Evolutionary conservation across 768 basidiomycete genomes (phyloP).

Genomic region (Lactarius sanguifluus): DNA sequence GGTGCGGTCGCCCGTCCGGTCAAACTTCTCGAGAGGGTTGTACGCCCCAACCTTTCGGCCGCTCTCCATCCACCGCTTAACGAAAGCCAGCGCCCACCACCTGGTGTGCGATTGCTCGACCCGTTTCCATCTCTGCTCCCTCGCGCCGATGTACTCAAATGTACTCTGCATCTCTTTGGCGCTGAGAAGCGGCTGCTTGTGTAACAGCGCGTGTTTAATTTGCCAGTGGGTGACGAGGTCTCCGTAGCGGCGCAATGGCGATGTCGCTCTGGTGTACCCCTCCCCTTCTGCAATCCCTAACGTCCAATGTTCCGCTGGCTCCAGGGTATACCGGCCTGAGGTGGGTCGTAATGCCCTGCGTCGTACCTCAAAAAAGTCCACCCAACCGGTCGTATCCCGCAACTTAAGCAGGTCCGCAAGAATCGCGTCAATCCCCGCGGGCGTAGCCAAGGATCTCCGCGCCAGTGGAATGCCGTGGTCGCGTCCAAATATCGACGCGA

Average conservation of each 20-base stretch:
- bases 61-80: constrained; percentile 42
- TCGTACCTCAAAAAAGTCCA: constrained; percentile 42
- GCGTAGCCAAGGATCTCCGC: constrained; percentile 48
- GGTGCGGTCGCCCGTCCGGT: constrained; percentile 31
- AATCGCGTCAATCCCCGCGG: constrained; percentile 37
- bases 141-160: constrained; percentile 39
- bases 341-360: constrained; percentile 38
- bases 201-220: constrained; percentile 73
- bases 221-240: constrained; percentile 93
- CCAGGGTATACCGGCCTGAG: constrained; percentile 46
- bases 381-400: constrained; percentile 48
- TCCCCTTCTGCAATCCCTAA: constrained; percentile 70
- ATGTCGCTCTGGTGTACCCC: constrained; percentile 83
- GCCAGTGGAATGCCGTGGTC: constrained; percentile 62
- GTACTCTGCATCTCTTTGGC: constrained; percentile 47
- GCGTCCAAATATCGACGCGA: constrained; percentile 68
- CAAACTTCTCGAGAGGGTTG: constrained; percentile 36
- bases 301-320: constrained; percentile 61
- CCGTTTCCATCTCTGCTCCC: constrained; percentile 39
- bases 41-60: constrained; percentile 24
- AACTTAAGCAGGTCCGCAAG: constrained; percentile 48
- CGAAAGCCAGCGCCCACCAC: constrained; percentile 45
- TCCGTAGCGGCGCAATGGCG: constrained; percentile 79
- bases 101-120: constrained; percentile 36
- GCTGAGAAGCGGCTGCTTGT: constrained; percentile 45